Percentiles rank a stretch among this genome's conserved stretches.
Conservation (phyloP, 2,329 filamentous ascomycete species). For the Mycosphaerella arachidis region DNA sequence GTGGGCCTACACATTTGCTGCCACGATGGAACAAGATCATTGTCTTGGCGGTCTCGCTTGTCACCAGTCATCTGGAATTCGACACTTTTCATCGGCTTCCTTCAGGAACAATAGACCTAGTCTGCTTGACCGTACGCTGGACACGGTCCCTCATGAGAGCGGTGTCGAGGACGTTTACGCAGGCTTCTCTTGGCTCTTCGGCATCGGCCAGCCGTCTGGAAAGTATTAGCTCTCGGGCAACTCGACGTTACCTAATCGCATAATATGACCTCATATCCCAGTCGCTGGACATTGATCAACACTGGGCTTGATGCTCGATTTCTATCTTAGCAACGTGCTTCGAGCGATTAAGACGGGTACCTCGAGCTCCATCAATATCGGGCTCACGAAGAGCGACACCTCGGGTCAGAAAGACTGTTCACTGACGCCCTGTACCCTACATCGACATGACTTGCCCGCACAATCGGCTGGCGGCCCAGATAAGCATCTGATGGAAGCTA, state of each 20-base stretch:
- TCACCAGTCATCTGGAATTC: neutral
- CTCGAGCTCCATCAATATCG: neutral
- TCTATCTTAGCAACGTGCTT: neutral
- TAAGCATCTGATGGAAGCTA: slow-evolving; percentile 11
- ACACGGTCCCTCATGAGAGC: neutral
- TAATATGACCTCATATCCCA: neutral
- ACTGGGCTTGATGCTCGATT: neutral
- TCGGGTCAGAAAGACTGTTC: neutral
- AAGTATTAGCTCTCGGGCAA: neutral
- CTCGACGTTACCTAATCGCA: neutral
- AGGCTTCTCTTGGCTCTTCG: neutral
- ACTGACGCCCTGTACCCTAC: neutral
- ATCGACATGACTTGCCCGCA: neutral
- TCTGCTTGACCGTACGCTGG: neutral
- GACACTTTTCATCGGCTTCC: neutral
- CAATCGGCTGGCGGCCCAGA: slow-evolving; percentile 8
- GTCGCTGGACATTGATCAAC: neutral
- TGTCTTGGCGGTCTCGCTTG: neutral
- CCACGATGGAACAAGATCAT: neutral
- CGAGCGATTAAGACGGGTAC: neutral
- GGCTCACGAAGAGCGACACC: neutral
- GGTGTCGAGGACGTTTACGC: neutral
- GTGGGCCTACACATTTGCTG: neutral
- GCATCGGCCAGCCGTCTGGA: neutral
- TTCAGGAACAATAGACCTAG: neutral